These are phyloP conservation scores for Actinidia arguta DNA, from an alignment of 179 eudicot genomes.

Conservation along the genomic window DNA sequence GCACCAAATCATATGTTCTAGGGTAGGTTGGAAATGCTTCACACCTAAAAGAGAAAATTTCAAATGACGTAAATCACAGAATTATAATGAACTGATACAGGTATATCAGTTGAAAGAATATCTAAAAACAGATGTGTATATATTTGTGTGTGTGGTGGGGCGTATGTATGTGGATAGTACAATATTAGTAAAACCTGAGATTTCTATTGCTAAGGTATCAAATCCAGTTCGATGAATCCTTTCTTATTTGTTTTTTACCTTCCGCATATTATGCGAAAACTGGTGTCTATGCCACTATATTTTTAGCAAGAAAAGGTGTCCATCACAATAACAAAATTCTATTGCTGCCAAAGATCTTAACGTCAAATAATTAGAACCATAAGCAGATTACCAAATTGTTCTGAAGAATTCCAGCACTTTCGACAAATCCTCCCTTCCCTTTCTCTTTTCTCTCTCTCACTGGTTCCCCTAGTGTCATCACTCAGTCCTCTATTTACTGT, in stretches of 20 bases:
- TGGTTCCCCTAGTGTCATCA: not conserved
- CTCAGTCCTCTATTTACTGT: not conserved
- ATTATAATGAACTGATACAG: not conserved
- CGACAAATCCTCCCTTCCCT: not conserved
- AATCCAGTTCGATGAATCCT: not conserved
- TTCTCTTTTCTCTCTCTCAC: not conserved
- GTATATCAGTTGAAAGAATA: not conserved
- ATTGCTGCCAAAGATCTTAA: not conserved
- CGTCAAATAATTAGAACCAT: not conserved
- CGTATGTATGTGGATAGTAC: not conserved
- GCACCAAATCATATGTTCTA: conserved; percentile 94
- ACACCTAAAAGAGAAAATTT: conserved; percentile 61
- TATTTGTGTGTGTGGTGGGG: no score
- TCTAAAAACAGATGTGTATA: not conserved
- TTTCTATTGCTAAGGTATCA: not conserved
- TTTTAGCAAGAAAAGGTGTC: not conserved
- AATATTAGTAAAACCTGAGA: not conserved
- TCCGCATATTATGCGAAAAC: not conserved
- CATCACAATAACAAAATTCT: no score
- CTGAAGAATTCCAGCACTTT: not conserved
- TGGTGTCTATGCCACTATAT: not conserved
- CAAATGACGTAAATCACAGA: conserved; percentile 1
- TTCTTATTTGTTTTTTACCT: no score
- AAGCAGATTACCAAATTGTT: not conserved
- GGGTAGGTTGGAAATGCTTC: conserved; percentile 98